These are phyloP conservation scores for Blastobotrys robertii DNA, from an alignment of 805 yeast species.

Conservation along the genomic window DNA sequence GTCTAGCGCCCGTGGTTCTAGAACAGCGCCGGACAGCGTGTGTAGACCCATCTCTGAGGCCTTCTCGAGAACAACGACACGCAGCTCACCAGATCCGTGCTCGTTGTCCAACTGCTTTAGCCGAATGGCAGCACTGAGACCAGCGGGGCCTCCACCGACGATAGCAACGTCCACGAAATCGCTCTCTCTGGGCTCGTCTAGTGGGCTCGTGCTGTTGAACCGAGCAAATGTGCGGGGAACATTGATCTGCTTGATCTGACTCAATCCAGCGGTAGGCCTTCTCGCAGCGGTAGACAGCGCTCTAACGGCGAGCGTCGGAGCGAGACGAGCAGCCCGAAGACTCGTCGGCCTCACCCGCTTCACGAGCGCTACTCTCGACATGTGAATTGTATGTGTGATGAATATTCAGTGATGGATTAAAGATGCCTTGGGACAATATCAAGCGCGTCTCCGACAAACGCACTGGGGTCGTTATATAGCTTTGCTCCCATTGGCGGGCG, in stretches of 20 bases:
- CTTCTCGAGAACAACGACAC: conserved; percentile 87
- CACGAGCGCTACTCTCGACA: too few species aligned
- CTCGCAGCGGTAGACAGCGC: too few species aligned
- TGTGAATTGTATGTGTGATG: too few species aligned
- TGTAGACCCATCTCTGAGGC: conserved; percentile 92
- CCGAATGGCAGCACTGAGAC: conserved; percentile 85
- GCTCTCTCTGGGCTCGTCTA: conserved; percentile 53
- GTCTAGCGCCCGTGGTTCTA: conserved; percentile 80
- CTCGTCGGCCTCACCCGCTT: too few species aligned
- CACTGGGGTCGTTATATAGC: too few species aligned
- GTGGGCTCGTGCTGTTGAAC: not conserved
- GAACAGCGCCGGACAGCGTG: conserved; percentile 84
- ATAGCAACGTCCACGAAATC: conserved; percentile 91
- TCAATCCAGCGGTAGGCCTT: not conserved
- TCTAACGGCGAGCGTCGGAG: too few species aligned
- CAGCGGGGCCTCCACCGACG: conserved; percentile 98
- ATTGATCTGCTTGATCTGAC: not conserved
- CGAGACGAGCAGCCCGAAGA: too few species aligned
- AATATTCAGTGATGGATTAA: too few species aligned
- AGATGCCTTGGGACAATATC: too few species aligned
- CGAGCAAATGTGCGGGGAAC: too few species aligned
- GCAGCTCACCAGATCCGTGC: conserved; percentile 51
- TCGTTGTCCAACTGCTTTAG: conserved; percentile 75
- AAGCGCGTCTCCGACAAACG: too few species aligned
- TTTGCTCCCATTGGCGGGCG: too few species aligned